Evolutionary conservation across 208 protist genomes (phyloP), one percentile per base, ranked within the genome.

Genomic region (Tritrichomonas musculus): DNA sequence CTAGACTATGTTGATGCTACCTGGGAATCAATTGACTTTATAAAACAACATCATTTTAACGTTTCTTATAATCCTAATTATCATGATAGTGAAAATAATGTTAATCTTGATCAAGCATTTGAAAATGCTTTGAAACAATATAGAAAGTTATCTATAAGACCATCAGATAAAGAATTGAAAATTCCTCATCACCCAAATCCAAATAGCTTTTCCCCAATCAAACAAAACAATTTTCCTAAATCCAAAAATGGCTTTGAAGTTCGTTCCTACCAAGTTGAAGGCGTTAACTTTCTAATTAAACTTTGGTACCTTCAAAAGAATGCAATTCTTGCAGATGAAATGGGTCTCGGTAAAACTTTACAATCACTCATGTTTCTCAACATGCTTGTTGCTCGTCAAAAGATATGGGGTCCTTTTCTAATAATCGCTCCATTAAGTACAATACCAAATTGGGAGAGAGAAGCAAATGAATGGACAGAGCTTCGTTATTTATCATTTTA

Each of bases 1-100:
- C 44, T 95, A 25, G 93, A 93, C 41, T 97, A 97, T 80, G 65
- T 50, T 36, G 94, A 96, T 57, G 77, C 92, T 13, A 97, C 96
- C 13, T 97, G 96, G 96, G 96, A 97, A 41, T 41, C 25, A 57
- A 39, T 44, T 11, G 77, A 88, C 17, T n/a, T n/a, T n/a, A n/a
- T n/a, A n/a, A n/a, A n/a, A n/a, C n/a, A n/a, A n/a, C n/a, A n/a
- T n/a, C n/a, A n/a, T n/a, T n/a, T n/a, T n/a, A n/a, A n/a, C n/a
- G n/a, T n/a, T n/a, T n/a, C n/a, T n/a, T n/a, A n/a, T n/a, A n/a
- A n/a, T n/a, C n/a, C n/a, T n/a, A 5, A 17, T 60, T 60, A 22
- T 60, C 22, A 69, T 33, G 11, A 17, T 8, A n/a, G n/a, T n/a
- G n/a, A n/a, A n/a, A n/a, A n/a, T n/a, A n/a, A n/a, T n/a, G n/a